Evolutionary conservation across 768 basidiomycete species (phyloP), one percentile per base, ranked within the genome.

Genomic region (Termitomyces sp.): DNA sequence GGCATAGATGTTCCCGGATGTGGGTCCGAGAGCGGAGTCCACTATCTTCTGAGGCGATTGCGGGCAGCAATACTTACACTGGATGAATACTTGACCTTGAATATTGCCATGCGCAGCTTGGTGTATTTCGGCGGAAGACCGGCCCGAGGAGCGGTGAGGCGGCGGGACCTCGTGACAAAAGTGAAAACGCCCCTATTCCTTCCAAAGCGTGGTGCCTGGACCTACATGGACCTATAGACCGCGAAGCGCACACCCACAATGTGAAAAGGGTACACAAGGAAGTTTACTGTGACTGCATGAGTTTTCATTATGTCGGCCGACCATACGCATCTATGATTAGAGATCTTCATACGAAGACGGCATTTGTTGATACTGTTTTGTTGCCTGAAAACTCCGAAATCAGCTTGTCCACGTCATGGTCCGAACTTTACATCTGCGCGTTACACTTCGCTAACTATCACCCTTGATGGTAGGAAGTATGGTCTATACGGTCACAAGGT

Each of bases 401-500:
- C 36, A 38, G 16, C 52, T 53, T 40, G 26, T 40, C 54, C 58
- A 60, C 56, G 55, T 55, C 58, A 38, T 36, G 6, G 23, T 32
- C 38, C n/a, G 16, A 41, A n/a, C 44, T 36, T 35, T 23, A 56
- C 16, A 35, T 56, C 46, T n/a, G 26, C 48, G 5, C 33, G 13
- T 8, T 48, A 33, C 40, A 48, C 50, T 26, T 52, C 51, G 36
- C 51, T 18, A 52, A 18, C 4, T 40, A 14, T 16, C 4, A 38
- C 36, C 58, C 36, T 46, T 63, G 61, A 61, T 54, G 54, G 48
- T 43, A 44, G 53, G 33, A 47, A 44, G 53, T 40, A 54, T 54
- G 53, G 33, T 50, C 1, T 12, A 18, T n/a, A 66, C 65, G 65
- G 61, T 66, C 65, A 64, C 64, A 63, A 65, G 65, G 63, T 49